phyloP scores from a whole-genome alignment of 225 moss, liverwort and hornwort genomes.

The Asterella californica region DNA sequence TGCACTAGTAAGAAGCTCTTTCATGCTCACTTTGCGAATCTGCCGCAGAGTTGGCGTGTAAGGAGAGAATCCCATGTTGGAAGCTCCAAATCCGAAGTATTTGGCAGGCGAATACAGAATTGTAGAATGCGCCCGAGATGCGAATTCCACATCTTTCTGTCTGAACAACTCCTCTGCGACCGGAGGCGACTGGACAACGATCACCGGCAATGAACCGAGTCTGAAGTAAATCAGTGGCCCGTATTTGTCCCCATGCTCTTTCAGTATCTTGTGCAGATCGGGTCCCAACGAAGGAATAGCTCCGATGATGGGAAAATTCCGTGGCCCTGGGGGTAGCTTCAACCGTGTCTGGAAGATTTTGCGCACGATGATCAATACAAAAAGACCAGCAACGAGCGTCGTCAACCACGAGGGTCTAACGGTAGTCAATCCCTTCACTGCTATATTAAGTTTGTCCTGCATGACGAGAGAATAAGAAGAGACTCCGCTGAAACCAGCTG shows the following conservation, averaged over 20 bases:
- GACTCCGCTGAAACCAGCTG: no score
- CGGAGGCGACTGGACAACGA: slow-evolving; percentile 34
- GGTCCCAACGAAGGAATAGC: slow-evolving; percentile 30
- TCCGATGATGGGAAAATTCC: slow-evolving; percentile 35
- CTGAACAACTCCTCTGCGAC: slow-evolving; percentile 40
- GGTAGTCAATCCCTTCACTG: no score
- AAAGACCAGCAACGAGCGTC: neutral
- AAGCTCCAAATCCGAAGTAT: neutral
- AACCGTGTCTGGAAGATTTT: neutral
- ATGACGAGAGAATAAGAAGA: no score
- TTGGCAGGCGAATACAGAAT: slow-evolving; percentile 2
- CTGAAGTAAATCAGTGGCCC: slow-evolving; percentile 41
- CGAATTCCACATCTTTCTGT: slow-evolving; percentile 14
- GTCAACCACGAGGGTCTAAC: neutral
- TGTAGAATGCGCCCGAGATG: neutral
- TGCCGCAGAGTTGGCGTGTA: neutral
- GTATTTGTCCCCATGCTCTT: slow-evolving; percentile 26
- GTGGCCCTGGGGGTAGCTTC: slow-evolving; percentile 43
- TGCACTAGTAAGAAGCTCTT: slow-evolving; percentile 1
- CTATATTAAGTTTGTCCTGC: no score
- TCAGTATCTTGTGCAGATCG: slow-evolving; percentile 17
- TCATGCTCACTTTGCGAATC: neutral
- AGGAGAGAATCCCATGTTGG: neutral
- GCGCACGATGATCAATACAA: neutral
- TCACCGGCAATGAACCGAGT: slow-evolving; percentile 36